These are phyloP conservation scores for Cladorrhinum samala DNA, from an alignment of 495 filamentous ascomycete species.

Conservation along the genomic window DNA sequence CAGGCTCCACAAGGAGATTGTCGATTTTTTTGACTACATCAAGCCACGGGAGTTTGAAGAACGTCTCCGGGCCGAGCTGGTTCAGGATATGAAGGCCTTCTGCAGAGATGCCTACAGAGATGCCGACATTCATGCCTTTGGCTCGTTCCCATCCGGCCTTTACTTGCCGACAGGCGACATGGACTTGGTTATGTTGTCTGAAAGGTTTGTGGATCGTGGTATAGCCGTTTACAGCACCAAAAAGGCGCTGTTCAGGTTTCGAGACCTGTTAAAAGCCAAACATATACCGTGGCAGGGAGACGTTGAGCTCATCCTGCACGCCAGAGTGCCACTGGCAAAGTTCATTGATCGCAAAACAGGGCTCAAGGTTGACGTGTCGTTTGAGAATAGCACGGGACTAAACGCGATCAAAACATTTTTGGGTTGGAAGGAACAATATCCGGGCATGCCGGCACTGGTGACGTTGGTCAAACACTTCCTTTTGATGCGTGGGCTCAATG, in stretches of 20 bases:
- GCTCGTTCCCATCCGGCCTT: constrained; percentile 83
- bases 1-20: constrained; percentile 77
- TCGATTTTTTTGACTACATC: constrained; percentile 82
- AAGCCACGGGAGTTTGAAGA: constrained; percentile 72
- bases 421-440: constrained; percentile 69
- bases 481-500: constrained; percentile 80
- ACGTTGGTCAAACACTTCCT: constrained; percentile 89
- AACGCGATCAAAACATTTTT: constrained; percentile 71
- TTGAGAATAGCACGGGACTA: constrained; percentile 82
- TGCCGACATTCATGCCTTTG: constrained; percentile 65
- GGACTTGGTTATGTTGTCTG: constrained; percentile 80
- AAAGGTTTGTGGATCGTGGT: constrained; percentile 42
- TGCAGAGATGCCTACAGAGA: constrained; percentile 48
- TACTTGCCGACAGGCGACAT: constrained; percentile 92
- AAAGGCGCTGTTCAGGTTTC: constrained; percentile 40
- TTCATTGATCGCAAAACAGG: constrained; percentile 67
- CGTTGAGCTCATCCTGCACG: constrained; percentile 59
- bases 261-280: constrained; percentile 39
- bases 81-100: constrained; percentile 49
- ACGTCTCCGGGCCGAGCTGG: constrained; percentile 61
- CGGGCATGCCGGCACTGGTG: constrained; percentile 76
- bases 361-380: constrained; percentile 82
- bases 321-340: constrained; percentile 91
- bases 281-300: constrained; percentile 46
- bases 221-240: constrained; percentile 31